phyloP scores from a whole-genome alignment of 2,329 filamentous ascomycete genomes.

The Coniochaeta sp. region DNA sequence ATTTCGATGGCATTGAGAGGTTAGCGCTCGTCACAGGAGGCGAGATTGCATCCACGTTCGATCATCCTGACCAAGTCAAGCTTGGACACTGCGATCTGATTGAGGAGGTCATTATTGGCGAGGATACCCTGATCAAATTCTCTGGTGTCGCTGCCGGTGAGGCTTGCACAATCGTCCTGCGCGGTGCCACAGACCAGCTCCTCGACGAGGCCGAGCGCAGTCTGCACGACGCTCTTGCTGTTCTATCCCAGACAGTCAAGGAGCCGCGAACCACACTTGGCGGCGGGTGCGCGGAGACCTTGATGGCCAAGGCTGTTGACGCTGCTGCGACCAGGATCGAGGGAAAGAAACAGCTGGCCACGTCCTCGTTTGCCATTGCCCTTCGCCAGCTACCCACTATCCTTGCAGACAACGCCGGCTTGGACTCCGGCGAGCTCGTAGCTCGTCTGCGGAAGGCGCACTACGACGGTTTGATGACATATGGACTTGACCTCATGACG shows the following conservation, averaged over 20 bases:
- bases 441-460: slow-evolving; percentile 87
- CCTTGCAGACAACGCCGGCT: slow-evolving; percentile 91
- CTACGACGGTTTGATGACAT: slow-evolving; percentile 89
- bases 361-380: slow-evolving; percentile 81
- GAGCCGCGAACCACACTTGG: slow-evolving; percentile 92
- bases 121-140: slow-evolving; percentile 96
- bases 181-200: slow-evolving; percentile 92
- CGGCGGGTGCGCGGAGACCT: slow-evolving; percentile 95
- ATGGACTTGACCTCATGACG: slow-evolving; percentile 80
- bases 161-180: slow-evolving; percentile 93
- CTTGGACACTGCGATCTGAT: slow-evolving; percentile 92
- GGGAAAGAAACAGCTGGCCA: slow-evolving; percentile 93
- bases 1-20: slow-evolving; percentile 96
- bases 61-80: slow-evolving; percentile 95
- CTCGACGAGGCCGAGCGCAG: slow-evolving; percentile 95
- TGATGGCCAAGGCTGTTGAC: slow-evolving; percentile 98
- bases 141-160: slow-evolving; percentile 89
- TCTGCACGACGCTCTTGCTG: slow-evolving; percentile 90
- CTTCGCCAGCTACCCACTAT: slow-evolving; percentile 93
- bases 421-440: slow-evolving; percentile 92
- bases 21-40: slow-evolving; percentile 91
- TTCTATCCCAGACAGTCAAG: slow-evolving; percentile 92
- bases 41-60: slow-evolving; percentile 95
- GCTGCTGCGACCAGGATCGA: slow-evolving; percentile 87
- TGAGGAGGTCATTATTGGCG: slow-evolving; percentile 96